Conservation (phyloP, 2,329 filamentous ascomycete genomes). For the Pochonia chlamydosporia region DNA sequence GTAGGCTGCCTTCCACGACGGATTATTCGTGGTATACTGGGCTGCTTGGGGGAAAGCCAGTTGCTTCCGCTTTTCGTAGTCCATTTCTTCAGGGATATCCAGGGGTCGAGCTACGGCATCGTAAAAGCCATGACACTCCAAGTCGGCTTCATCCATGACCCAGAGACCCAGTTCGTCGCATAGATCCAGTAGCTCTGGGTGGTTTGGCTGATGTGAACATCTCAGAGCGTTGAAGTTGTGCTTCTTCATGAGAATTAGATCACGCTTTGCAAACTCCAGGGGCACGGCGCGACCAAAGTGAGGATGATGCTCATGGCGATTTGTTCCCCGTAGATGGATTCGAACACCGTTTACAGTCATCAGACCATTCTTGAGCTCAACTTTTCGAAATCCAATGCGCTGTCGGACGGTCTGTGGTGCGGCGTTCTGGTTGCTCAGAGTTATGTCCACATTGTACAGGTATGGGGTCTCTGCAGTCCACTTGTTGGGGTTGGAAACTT, state of each 20-base stretch:
- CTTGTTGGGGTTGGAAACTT: slow-evolving; percentile 49
- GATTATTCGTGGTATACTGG: slow-evolving; percentile 55
- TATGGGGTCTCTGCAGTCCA: slow-evolving; percentile 63
- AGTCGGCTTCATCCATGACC: slow-evolving; percentile 47
- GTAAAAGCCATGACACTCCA: slow-evolving; percentile 50
- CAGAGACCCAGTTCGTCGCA: slow-evolving; percentile 62
- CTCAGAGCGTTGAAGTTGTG: slow-evolving; percentile 68
- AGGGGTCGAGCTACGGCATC: slow-evolving; percentile 42
- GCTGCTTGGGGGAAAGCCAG: slow-evolving; percentile 49
- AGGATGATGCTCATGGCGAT: slow-evolving; percentile 67
- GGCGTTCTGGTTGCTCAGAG: slow-evolving; percentile 20
- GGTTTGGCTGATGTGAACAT: slow-evolving; percentile 63
- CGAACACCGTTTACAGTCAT: slow-evolving; percentile 57
- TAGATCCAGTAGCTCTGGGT: slow-evolving; percentile 52
- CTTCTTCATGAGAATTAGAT: slow-evolving; percentile 62
- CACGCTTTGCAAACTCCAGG: slow-evolving; percentile 52
- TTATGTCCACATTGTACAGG: slow-evolving; percentile 49
- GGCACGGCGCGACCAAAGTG: slow-evolving; percentile 57
- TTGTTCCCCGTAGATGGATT: slow-evolving; percentile 58
- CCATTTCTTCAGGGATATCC: slow-evolving; percentile 48
- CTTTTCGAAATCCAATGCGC: slow-evolving; percentile 56
- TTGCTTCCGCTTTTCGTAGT: slow-evolving; percentile 55
- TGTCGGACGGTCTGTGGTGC: slow-evolving; percentile 40
- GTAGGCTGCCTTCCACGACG: slow-evolving; percentile 57
- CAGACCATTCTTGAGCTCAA: slow-evolving; percentile 55